These are phyloP conservation scores for Penicillium cosmopolitanum DNA, from an alignment of 495 filamentous ascomycete genomes.

Conservation along the genomic window DNA sequence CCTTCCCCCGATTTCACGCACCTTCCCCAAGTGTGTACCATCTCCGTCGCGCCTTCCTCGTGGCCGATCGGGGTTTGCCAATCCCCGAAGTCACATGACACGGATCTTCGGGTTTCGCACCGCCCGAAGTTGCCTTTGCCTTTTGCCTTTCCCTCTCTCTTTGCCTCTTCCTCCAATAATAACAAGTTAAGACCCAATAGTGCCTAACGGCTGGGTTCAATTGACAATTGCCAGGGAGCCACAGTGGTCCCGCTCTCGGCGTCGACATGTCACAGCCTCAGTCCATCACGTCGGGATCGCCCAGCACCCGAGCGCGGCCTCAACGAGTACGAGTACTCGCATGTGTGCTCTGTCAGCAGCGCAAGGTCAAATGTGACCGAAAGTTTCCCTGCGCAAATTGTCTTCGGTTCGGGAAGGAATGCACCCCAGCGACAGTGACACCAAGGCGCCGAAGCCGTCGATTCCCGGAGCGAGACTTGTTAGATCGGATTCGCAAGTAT, in stretches of 20 bases:
- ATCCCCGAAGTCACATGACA: neutral
- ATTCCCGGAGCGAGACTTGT: slow-evolving; percentile 58
- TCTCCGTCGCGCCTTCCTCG: neutral
- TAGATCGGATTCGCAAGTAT: slow-evolving; percentile 55
- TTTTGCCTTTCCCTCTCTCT: no score
- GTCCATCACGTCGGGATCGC: neutral
- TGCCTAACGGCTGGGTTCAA: no score
- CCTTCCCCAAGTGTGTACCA: no score
- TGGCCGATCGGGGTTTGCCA: neutral
- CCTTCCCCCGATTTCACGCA: neutral
- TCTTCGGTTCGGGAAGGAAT: slow-evolving; percentile 40
- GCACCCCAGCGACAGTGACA: slow-evolving; percentile 48
- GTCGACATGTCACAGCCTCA: neutral
- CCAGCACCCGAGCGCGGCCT: slow-evolving; percentile 23
- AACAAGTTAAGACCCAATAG: no score
- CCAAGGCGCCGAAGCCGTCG: slow-evolving; percentile 51
- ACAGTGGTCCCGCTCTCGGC: neutral
- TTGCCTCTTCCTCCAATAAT: no score
- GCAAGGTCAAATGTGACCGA: slow-evolving; percentile 62
- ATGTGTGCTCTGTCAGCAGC: slow-evolving; percentile 59
- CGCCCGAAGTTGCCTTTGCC: neutral
- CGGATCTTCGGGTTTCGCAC: neutral
- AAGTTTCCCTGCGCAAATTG: slow-evolving; percentile 59
- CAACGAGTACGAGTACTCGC: slow-evolving; percentile 55
- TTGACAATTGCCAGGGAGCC: no score